Base-by-base conservation (phyloP, 768 basidiomycete species). In the Amanita brunnescens region DNA sequence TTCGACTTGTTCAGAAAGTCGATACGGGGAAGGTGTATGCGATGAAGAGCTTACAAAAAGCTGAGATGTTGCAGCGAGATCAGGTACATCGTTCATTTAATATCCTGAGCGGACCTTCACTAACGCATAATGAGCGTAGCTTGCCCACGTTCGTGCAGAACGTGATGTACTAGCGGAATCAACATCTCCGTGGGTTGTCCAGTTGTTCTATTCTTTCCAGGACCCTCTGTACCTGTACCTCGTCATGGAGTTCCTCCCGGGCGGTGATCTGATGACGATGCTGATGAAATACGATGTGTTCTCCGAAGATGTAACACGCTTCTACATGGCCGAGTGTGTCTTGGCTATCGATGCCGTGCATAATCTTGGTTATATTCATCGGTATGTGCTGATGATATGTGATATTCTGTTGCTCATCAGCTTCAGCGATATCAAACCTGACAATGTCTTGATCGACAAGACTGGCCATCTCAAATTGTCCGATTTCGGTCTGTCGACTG, bases 261-360 rank as follows among this genome's bases (percentile, higher is more conserved):
- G 95, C 40, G 95, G 95, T n/a, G 95, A 99, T 65, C 74, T 99
- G 56, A 98, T 99, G 95, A 97, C 96, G 10, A 99, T 98, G 95
- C 74, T 99, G 59, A 99, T 99, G 86, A 98, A 97, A 69, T 98
- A 99, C 68, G 95, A 97, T 66, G 88, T 95, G 6, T 98, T 98
- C 71, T 91, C 91, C 6, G 96, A 98, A 67, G 95, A 98, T 63
- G 95, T 98, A 33, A 94, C 92, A 26, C 85, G 95, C 53, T 97
- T 99, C 70, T 99, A 99, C 68, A 96, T 99, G 82, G 95, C 95
- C 21, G 95, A 99, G 67, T 96, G 93, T 64, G 91, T 97, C 54
- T 77, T 98, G 23, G 95, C 95, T 16, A 96, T 99, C 54, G 94
- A 99, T 65, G 96, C 94, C 2, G 94, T 99, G 1, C 95, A 99